A percentile compares a stretch with the other conserved stretches of the same genome.
Evolutionary conservation across 805 yeast genomes (phyloP).

Genomic region (Pichia eremophila): DNA sequence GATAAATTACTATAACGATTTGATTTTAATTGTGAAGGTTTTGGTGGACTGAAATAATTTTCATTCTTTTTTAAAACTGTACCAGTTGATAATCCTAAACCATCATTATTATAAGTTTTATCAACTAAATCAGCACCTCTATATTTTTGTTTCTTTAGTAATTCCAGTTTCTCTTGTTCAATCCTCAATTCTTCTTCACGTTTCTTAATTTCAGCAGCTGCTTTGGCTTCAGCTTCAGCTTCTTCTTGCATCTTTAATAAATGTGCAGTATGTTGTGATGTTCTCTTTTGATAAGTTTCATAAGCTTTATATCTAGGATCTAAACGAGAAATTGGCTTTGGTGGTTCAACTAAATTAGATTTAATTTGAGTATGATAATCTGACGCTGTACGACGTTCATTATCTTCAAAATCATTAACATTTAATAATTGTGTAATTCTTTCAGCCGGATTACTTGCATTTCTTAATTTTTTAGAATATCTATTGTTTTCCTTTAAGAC

Average conservation of each 20-base stretch:
- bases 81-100: conserved; percentile 5
- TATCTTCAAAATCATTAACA: conserved; percentile 33
- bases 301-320: conserved; percentile 49
- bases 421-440: conserved; percentile 33
- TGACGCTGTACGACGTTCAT: conserved; percentile 39
- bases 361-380: conserved; percentile 21
- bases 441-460: conserved; percentile 24
- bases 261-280: conserved; percentile 35
- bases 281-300: conserved; percentile 34
- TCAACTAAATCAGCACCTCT: conserved; percentile 6
- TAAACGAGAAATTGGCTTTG: conserved; percentile 47
- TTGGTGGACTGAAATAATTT: conserved; percentile 29
- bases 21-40: conserved; percentile 22
- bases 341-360: conserved; percentile 28
- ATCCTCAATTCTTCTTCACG: conserved; percentile 7
- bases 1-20: conserved; percentile 68
- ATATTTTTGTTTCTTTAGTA: background rate
- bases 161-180: conserved; percentile 8
- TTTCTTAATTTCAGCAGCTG: conserved; percentile 8
- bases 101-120: conserved; percentile 1
- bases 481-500: conserved; percentile 6
- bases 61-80: conserved; percentile 18
- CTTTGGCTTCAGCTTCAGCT: conserved; percentile 13
- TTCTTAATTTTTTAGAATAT: conserved; percentile 7
- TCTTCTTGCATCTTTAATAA: conserved; percentile 20